Evolutionary conservation across 1,139 yeast genomes (phyloP).

Genomic region (Geotrichum citri-aurantii): DNA sequence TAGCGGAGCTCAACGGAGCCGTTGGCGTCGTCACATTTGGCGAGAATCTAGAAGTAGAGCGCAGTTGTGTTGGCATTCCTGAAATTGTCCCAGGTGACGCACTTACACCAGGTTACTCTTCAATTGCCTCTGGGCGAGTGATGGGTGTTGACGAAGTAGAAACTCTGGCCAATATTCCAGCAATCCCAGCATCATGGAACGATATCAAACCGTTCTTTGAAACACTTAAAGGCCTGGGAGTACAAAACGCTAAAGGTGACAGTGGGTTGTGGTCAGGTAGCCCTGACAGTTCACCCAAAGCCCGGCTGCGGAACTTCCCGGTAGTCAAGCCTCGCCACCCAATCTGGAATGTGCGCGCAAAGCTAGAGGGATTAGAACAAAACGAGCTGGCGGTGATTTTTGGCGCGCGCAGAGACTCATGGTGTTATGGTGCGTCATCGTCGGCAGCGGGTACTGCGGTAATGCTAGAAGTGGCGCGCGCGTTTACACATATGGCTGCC

Average conservation of each 20-base stretch:
- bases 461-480: slow-evolving; percentile 62
- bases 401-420: slow-evolving; percentile 80
- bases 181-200: slow-evolving; percentile 66
- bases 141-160: slow-evolving; percentile 45
- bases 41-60: slow-evolving; percentile 48
- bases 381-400: slow-evolving; percentile 64
- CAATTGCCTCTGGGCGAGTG: slow-evolving; percentile 35
- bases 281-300: slow-evolving; percentile 33
- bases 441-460: slow-evolving; percentile 75
- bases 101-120: slow-evolving; percentile 70
- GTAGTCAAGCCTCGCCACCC: slow-evolving; percentile 56
- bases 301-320: slow-evolving; percentile 44
- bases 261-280: slow-evolving; percentile 43
- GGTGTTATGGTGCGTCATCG: slow-evolving; percentile 67
- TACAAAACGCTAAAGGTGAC: slow-evolving; percentile 29
- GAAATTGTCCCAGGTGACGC: slow-evolving; percentile 74
- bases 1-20: slow-evolving; percentile 50
- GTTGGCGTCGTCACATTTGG: slow-evolving; percentile 53
- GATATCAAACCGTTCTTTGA: slow-evolving; percentile 55
- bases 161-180: slow-evolving; percentile 64
- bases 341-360: slow-evolving; percentile 74
- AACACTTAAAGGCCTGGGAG: slow-evolving; percentile 47
- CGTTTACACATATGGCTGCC: slow-evolving; percentile 62
- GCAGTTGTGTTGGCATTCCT: slow-evolving; percentile 59
- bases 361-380: slow-evolving; percentile 77